phyloP scores from a whole-genome alignment of 805 yeast species.

The Cyberlindnera americana region DNA sequence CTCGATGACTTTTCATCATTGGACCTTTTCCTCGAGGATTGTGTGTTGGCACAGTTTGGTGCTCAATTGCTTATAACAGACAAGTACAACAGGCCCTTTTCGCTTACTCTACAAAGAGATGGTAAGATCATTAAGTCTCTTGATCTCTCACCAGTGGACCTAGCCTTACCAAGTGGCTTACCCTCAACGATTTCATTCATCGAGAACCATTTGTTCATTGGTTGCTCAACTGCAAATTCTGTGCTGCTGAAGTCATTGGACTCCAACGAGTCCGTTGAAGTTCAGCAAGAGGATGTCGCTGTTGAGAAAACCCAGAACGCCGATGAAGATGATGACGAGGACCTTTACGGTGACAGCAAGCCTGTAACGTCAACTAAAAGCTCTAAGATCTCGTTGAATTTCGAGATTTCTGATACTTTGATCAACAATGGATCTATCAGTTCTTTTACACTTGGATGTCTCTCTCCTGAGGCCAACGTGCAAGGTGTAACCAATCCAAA shows the following conservation, averaged over 20 bases:
- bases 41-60: slow-evolving; percentile 36
- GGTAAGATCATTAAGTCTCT: slow-evolving; percentile 33
- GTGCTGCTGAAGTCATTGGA: slow-evolving; percentile 34
- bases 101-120: slow-evolving; percentile 33
- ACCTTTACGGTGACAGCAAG: slow-evolving; percentile 31
- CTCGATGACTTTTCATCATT: slow-evolving; percentile 47
- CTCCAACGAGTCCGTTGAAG: not conserved
- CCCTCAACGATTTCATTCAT: slow-evolving; percentile 37
- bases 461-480: slow-evolving; percentile 48
- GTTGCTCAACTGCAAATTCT: slow-evolving; percentile 59
- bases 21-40: slow-evolving; percentile 53
- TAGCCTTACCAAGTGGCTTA: slow-evolving; percentile 8
- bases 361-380: slow-evolving; percentile 32
- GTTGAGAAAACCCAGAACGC: slow-evolving; percentile 42
- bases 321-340: slow-evolving; percentile 47
- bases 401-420: slow-evolving; percentile 50
- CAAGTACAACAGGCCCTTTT: slow-evolving; percentile 28
- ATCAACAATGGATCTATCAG: slow-evolving; percentile 71
- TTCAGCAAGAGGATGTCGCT: slow-evolving; percentile 36
- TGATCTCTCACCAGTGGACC: not conserved
- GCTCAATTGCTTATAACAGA: slow-evolving; percentile 37
- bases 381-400: slow-evolving; percentile 29
- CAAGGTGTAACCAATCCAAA: slow-evolving; percentile 71
- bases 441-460: slow-evolving; percentile 60
- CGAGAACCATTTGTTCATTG: slow-evolving; percentile 51